Conservation (phyloP, 192 early-diverging fungal species). For the Coemansia sp. region DNA sequence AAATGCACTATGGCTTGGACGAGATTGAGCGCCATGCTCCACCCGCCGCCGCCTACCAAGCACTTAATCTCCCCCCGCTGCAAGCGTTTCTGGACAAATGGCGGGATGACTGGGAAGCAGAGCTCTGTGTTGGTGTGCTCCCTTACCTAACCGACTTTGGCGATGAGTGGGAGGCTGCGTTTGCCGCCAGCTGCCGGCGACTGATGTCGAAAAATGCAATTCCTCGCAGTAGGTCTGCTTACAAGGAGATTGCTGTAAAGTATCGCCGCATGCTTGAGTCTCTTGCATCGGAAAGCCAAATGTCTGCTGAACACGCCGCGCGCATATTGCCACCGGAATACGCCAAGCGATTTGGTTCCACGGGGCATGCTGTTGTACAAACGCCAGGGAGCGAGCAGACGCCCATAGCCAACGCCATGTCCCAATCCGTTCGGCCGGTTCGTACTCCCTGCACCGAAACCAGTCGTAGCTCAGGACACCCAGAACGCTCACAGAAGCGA, state of each 20-base stretch:
- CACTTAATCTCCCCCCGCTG: constrained; percentile 24
- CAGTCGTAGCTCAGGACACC: not conserved
- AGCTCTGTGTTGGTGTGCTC: constrained; percentile 19
- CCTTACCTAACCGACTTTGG: constrained; percentile 25
- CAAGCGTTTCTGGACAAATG: constrained; percentile 26
- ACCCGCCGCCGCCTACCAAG: not conserved
- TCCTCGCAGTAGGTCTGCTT: not conserved
- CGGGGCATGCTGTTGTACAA: not conserved
- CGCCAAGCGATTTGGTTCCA: not conserved
- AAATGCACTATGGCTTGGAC: constrained; percentile 48
- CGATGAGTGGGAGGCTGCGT: constrained; percentile 17
- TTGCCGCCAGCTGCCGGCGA: constrained; percentile 27
- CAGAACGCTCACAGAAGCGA: too few relatives aligned
- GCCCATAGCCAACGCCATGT: not conserved
- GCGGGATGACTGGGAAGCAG: constrained; percentile 29
- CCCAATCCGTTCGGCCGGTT: not conserved
- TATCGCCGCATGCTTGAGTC: constrained; percentile 15
- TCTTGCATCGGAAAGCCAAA: not conserved
- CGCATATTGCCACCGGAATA: constrained; percentile 22
- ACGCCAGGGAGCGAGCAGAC: not conserved
- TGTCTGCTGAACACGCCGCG: constrained; percentile 5
- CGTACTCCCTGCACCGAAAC: not conserved
- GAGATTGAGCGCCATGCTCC: constrained; percentile 32
- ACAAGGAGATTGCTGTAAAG: constrained; percentile 9
- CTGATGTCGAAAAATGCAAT: constrained; percentile 3